A percentile compares a stretch with the other conserved stretches of the same genome.
These are phyloP conservation scores for Alternaria atra DNA, from an alignment of 2,329 filamentous ascomycete species.

Conservation along the genomic window DNA sequence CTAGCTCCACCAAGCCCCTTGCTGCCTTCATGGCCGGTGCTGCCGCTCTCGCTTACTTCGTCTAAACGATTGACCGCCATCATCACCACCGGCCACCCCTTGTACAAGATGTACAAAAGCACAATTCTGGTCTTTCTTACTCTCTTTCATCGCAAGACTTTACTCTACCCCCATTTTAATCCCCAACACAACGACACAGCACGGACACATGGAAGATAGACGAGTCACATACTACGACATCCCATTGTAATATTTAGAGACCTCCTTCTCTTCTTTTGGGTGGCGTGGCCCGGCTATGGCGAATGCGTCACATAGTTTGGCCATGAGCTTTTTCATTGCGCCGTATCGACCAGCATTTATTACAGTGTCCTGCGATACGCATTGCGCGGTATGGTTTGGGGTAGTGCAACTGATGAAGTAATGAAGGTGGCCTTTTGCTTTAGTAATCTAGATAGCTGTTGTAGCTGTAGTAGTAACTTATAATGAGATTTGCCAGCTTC, in stretches of 20 bases:
- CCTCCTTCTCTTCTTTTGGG: not conserved
- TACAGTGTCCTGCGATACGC: not conserved
- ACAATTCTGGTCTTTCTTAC: not conserved
- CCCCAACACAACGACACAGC: conserved; percentile 1
- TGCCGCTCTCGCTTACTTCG: conserved; percentile 30
- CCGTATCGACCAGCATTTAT: not conserved
- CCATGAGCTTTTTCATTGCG: conserved; percentile 1
- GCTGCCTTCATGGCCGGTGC: conserved; percentile 36
- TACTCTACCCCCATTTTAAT: conserved; percentile 1
- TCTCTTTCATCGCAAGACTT: conserved; percentile 7
- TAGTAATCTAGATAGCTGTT: not conserved
- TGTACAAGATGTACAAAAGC: conserved; percentile 4
- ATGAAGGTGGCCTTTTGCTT: not conserved
- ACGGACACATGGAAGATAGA: not conserved
- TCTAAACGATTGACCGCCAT: conserved; percentile 14
- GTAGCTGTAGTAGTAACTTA: not conserved
- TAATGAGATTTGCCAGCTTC: not conserved
- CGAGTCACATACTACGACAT: not conserved
- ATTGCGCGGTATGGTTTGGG: not conserved
- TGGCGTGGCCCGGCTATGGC: not conserved
- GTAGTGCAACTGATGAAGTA: not conserved
- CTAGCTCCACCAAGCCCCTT: conserved; percentile 35
- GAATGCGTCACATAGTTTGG: not conserved
- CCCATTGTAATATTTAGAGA: not conserved
- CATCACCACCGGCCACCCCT: not conserved